Conservation (phyloP, 345 rosid genomes). For the Physaria fendleri region DNA sequence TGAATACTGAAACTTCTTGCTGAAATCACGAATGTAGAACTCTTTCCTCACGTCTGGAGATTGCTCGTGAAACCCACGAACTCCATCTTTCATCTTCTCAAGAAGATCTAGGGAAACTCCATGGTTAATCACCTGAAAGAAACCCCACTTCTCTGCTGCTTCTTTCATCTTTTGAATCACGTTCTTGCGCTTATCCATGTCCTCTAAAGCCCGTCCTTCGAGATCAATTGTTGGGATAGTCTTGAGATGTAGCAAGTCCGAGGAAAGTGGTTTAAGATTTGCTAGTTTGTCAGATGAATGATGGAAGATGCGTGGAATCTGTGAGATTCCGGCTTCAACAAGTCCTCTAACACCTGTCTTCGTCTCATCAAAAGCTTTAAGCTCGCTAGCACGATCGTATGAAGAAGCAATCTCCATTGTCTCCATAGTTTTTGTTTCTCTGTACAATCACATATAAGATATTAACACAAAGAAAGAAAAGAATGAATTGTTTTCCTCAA, state of each 20-base stretch:
- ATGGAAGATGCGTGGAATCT: background rate
- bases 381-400: background rate
- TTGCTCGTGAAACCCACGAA: background rate
- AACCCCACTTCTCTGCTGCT: background rate
- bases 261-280: background rate
- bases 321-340: background rate
- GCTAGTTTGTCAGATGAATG: background rate
- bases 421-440: background rate
- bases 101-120: background rate
- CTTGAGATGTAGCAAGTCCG: background rate
- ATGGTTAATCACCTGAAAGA: background rate
- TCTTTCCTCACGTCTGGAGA: conserved; percentile 14
- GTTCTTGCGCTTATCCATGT: background rate
- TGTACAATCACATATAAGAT: too few relatives aligned
- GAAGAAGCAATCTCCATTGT: background rate
- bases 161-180: background rate
- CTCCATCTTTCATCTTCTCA: background rate
- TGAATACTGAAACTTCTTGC: background rate
- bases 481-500: background rate
- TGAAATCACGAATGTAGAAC: conserved; percentile 16
- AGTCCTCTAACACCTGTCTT: background rate
- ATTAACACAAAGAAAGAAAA: background rate
- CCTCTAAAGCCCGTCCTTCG: background rate
- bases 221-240: background rate
- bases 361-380: background rate